Percentiles rank a stretch among this genome's conserved stretches.
Conservation (phyloP, 768 basidiomycete species). For the Phylloporus scabripes region DNA sequence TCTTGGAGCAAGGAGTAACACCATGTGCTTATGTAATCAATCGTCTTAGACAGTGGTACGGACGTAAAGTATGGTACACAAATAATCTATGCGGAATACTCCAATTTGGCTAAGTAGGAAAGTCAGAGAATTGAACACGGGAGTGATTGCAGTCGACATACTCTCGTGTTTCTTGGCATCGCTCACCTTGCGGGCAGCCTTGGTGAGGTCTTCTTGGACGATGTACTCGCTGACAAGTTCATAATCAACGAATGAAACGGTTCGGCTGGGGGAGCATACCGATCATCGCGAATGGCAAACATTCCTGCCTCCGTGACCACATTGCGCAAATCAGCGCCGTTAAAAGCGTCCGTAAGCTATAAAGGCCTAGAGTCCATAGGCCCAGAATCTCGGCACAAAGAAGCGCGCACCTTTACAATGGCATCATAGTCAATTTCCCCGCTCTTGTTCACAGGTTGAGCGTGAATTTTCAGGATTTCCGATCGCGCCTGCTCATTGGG, state of each 20-base stretch:
- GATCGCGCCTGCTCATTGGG: conserved; percentile 95
- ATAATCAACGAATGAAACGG: conserved; percentile 2
- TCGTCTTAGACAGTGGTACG: neutral
- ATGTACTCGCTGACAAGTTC: conserved; percentile 63
- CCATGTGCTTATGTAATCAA: conserved; percentile 14
- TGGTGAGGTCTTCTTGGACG: conserved; percentile 91
- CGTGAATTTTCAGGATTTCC: conserved; percentile 97
- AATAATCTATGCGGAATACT: conserved; percentile 36
- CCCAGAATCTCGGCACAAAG: neutral
- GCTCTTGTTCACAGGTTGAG: conserved; percentile 87
- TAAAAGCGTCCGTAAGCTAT: conserved; percentile 85
- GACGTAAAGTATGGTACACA: conserved; percentile 20
- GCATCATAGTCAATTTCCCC: conserved; percentile 98
- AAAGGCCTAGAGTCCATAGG: conserved; percentile 4
- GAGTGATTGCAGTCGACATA: conserved; percentile 35
- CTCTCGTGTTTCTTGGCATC: conserved; percentile 99
- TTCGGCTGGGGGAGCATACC: conserved; percentile 40
- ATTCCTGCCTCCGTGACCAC: conserved; percentile 95
- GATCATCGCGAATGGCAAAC: conserved; percentile 97
- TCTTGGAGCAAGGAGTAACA: neutral
- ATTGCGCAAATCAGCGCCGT: conserved; percentile 94
- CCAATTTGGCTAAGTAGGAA: conserved; percentile 34
- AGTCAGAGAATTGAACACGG: conserved; percentile 1
- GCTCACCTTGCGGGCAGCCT: conserved; percentile 91
- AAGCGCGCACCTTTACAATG: conserved; percentile 74